Evolutionary conservation across 345 rosid genomes (phyloP), one percentile per base, ranked within the genome.

Genomic region (Arabidopsis suecica): DNA sequence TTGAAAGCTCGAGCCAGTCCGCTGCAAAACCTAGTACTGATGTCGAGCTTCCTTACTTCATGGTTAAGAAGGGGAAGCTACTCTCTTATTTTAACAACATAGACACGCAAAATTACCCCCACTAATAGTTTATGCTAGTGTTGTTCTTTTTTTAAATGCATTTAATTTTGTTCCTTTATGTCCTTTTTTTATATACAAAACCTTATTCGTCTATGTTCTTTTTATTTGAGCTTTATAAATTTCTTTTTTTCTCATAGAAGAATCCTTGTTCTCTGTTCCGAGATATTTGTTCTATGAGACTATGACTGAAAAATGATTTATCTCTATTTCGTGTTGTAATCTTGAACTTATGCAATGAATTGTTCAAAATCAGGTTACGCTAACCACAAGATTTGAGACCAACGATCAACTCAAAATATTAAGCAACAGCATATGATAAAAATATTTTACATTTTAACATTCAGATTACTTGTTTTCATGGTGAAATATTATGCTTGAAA

Each of bases 401-500:
- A 34, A 7, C 22, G 14, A 28, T 45, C 53, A 63, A 44, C 25
- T 42, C 54, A 44, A 30, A 45, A 30, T 7, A 7, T 30, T 63
- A 30, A 64, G 30, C 16, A 48, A 32, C 61, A 38, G 7, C 50
- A 40, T 30, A 54, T 16, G 13, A 16, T 16, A 28, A 48, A 69
- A 13, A 48, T 47, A 59, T 37, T 48, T 22, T n/a, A 49, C 60
- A 44, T 48, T 58, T 10, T 33, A 14, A 9, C 22, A 65, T 45
- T 23, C 41, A 55, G 11, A 47, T 62, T 41, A 53, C 49, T 6
- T 44, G 59, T 55, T 57, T 55, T 0, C 55, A 54, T 42, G 4
- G 56, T 55, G 38, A 55, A 20, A 13, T 42, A 30, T 20, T 53
- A 34, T 36, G 18, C 65, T 14, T 51, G 47, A 41, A 68, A 68